Percentiles rank a stretch among this genome's conserved stretches.
phyloP scores from a whole-genome alignment of 495 filamentous ascomycete species.

The Parmelia sp. region DNA sequence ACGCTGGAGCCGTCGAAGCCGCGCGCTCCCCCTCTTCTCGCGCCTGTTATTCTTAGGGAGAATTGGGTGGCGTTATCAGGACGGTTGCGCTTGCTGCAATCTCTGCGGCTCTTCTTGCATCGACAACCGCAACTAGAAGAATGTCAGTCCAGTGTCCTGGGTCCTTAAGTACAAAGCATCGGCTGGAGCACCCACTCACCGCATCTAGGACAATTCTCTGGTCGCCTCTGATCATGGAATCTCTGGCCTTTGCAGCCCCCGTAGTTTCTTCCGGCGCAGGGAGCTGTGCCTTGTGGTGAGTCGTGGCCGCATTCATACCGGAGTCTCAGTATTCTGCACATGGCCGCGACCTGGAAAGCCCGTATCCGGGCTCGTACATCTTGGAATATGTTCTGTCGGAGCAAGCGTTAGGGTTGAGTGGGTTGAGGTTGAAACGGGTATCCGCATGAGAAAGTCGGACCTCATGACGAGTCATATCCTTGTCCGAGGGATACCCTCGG shows the following conservation, averaged over 20 bases:
- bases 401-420: not conserved
- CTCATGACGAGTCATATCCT: slow-evolving; percentile 4
- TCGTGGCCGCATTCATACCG: slow-evolving; percentile 10
- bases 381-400: not conserved
- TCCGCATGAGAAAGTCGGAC: not conserved
- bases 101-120: not conserved
- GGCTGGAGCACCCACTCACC: slow-evolving; percentile 7
- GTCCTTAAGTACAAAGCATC: too few species aligned
- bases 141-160: not conserved
- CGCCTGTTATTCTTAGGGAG: not conserved
- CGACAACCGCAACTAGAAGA: not conserved
- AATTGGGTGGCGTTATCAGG: slow-evolving; percentile 8
- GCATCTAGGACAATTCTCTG: not conserved
- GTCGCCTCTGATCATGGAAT: not conserved
- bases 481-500: not conserved
- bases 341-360: not conserved
- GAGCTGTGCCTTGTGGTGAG: not conserved
- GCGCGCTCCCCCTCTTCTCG: not conserved
- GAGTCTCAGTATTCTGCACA: slow-evolving; percentile 6
- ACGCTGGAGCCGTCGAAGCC: not conserved
- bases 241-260: slow-evolving; percentile 8
- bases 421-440: slow-evolving; percentile 4
- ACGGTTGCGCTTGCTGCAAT: slow-evolving; percentile 6
- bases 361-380: not conserved
- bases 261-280: slow-evolving; percentile 4